phyloP scores from a whole-genome alignment of 2,329 filamentous ascomycete genomes.

The Sodiomyces alkalinus region DNA sequence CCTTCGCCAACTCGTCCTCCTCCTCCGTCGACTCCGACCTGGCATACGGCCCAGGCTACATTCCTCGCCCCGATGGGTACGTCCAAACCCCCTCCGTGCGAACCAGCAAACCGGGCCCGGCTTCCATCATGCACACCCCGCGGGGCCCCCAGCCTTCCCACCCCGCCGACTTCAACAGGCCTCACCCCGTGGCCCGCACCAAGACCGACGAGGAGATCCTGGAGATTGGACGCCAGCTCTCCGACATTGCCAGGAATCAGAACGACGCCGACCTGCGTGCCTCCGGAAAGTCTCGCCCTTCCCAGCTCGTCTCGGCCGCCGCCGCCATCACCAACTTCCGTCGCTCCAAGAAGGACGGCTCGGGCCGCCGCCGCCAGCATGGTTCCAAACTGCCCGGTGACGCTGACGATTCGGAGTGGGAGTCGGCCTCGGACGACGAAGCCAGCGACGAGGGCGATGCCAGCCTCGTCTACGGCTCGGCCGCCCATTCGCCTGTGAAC shows the following conservation, averaged over 20 bases:
- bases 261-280: conserved; percentile 32
- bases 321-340: conserved; percentile 25
- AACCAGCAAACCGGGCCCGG: conserved; percentile 2
- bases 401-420: conserved; percentile 40
- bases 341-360: conserved; percentile 19
- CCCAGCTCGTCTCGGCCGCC: conserved; percentile 21
- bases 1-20: conserved; percentile 46
- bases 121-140: neutral
- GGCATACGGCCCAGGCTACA: conserved; percentile 49
- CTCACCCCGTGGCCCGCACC: conserved; percentile 11
- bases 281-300: conserved; percentile 22
- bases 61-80: conserved; percentile 22
- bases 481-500: conserved; percentile 11
- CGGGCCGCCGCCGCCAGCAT: conserved; percentile 18
- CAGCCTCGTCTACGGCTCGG: conserved; percentile 27
- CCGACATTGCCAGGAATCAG: conserved; percentile 33
- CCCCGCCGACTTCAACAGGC: conserved; percentile 8
- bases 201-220: conserved; percentile 43
- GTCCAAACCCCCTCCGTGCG: conserved; percentile 2
- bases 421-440: conserved; percentile 37
- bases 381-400: no score
- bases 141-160: conserved; percentile 3
- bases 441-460: conserved; percentile 26
- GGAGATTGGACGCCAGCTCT: conserved; percentile 37
- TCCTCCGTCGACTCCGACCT: conserved; percentile 54